Percentiles rank a stretch among this genome's conserved stretches.
Conservation (phyloP, 768 basidiomycete genomes). For the Clitopilus hobsonii region DNA sequence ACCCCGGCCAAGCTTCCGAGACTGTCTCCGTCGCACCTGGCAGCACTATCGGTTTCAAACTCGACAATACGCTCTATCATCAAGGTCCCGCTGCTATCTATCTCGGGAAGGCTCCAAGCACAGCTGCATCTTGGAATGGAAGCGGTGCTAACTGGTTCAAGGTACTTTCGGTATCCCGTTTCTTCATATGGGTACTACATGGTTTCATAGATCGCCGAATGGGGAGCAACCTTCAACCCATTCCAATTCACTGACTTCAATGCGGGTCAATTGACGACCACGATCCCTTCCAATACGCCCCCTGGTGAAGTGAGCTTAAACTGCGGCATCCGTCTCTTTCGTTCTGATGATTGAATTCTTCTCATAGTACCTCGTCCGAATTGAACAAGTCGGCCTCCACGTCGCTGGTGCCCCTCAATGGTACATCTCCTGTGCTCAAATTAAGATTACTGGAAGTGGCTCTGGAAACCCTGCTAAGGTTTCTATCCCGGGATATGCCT, state of each 20-base stretch:
- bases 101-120: constrained; percentile 33
- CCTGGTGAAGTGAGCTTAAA: constrained; percentile 16
- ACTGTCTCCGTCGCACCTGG: constrained; percentile 33
- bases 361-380: constrained; percentile 25
- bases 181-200: constrained; percentile 8
- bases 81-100: constrained; percentile 36
- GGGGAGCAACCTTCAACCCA: constrained; percentile 18
- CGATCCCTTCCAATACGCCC: constrained; percentile 27
- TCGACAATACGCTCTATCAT: constrained; percentile 34
- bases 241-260: constrained; percentile 18
- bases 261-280: constrained; percentile 19
- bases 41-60: constrained; percentile 21
- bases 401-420: constrained; percentile 40
- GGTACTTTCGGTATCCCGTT: constrained; percentile 12
- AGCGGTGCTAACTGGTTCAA: constrained; percentile 37
- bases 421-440: constrained; percentile 46
- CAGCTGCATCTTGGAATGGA: constrained; percentile 33
- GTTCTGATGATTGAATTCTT: background rate
- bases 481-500: constrained; percentile 43
- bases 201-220: constrained; percentile 16
- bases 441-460: constrained; percentile 37
- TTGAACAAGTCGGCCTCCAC: constrained; percentile 38
- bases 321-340: background rate
- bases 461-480: constrained; percentile 38
- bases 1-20: constrained; percentile 22